phyloP scores from a whole-genome alignment of 2,329 filamentous ascomycete species.

The Cladosporium velox region DNA sequence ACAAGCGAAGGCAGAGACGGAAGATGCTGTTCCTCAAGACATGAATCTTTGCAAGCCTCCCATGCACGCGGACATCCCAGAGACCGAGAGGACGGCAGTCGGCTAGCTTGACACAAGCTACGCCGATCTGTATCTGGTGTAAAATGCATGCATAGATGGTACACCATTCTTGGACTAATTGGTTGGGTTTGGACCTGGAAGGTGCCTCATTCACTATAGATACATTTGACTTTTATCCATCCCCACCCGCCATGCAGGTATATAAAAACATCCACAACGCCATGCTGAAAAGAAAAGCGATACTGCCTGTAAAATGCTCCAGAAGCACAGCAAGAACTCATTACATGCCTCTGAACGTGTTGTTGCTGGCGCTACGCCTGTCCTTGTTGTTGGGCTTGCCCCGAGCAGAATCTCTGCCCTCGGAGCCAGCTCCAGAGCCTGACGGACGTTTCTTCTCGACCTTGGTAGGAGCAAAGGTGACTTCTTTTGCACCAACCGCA shows the following conservation, averaged over 20 bases:
- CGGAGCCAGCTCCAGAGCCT: conserved; percentile 22
- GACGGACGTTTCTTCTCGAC: conserved; percentile 41
- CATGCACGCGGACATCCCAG: no score
- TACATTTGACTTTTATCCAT: conserved; percentile 9
- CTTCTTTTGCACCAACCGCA: conserved; percentile 59
- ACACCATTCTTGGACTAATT: background rate
- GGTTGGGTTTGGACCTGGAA: background rate
- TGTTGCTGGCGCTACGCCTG: conserved; percentile 73
- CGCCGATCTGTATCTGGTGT: no score
- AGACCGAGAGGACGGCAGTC: background rate
- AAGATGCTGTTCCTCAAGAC: no score
- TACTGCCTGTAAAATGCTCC: background rate
- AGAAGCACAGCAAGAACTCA: background rate
- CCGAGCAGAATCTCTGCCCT: conserved; percentile 23
- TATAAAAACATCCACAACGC: conserved; percentile 15
- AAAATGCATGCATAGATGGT: no score
- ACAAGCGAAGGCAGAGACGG: background rate
- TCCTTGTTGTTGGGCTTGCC: conserved; percentile 42
- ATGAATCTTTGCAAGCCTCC: no score
- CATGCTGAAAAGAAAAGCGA: conserved; percentile 16
- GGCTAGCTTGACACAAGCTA: background rate
- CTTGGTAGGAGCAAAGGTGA: conserved; percentile 70
- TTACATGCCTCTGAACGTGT: conserved; percentile 70
- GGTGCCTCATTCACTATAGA: background rate
- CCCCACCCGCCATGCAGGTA: background rate